Evolutionary conservation across 352 stramenopile species (phyloP).

Genomic region (Phytopythium sindhum): DNA sequence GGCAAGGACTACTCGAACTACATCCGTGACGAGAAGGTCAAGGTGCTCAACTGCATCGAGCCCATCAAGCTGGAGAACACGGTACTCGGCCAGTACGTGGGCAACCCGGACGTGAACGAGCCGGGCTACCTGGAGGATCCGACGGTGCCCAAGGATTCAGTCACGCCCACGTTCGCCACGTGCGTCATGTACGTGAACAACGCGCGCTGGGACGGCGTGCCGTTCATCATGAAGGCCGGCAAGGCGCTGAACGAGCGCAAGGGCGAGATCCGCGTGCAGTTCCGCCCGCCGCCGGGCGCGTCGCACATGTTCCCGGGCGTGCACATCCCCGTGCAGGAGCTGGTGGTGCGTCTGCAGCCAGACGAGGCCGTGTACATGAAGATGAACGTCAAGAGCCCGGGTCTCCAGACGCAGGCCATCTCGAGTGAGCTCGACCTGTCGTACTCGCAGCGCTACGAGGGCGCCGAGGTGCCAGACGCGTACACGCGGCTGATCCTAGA

Average conservation of each 20-base stretch:
- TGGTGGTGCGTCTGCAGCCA: constrained; percentile 97
- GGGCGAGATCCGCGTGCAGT: constrained; percentile 97
- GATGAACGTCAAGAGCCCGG: constrained; percentile 96
- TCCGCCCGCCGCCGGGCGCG: constrained; percentile 90
- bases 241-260: constrained; percentile 98
- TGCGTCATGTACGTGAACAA: constrained; percentile 94
- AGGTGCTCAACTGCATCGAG: constrained; percentile 95
- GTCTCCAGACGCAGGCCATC: constrained; percentile 88
- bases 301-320: constrained; percentile 89
- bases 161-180: constrained; percentile 91
- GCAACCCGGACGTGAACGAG: constrained; percentile 69
- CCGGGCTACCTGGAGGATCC: constrained; percentile 95
- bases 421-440: constrained; percentile 96
- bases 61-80: constrained; percentile 93
- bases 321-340: constrained; percentile 92
- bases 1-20: constrained; percentile 89
- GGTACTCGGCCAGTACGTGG: constrained; percentile 97
- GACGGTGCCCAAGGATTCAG: constrained; percentile 92
- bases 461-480: constrained; percentile 91
- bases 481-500: constrained; percentile 98
- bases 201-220: constrained; percentile 94
- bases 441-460: constrained; percentile 89
- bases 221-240: constrained; percentile 98
- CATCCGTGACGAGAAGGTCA: constrained; percentile 98
- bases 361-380: constrained; percentile 97